These are phyloP conservation scores for Daphne laureola DNA, from an alignment of 441 rosid genomes.

Conservation along the genomic window DNA sequence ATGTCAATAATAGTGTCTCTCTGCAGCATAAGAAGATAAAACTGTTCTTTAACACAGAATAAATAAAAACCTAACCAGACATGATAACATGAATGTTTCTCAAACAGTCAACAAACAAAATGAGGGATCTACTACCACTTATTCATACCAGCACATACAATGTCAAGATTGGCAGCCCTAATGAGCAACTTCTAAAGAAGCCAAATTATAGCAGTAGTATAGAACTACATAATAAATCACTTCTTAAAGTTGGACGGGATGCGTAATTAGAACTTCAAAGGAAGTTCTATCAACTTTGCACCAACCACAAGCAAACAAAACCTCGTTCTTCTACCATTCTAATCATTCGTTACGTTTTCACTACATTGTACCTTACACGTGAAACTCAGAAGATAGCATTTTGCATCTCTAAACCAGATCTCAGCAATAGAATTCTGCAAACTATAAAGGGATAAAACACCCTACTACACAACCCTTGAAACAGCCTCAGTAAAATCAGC, in stretches of 20 bases:
- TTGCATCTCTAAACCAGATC: too few species aligned
- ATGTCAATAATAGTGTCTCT: slow-evolving; percentile 82
- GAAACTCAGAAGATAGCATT: too few species aligned
- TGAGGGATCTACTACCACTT: slow-evolving; percentile 13
- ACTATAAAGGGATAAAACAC: too few species aligned
- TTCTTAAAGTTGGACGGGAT: not conserved
- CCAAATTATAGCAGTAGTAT: too few species aligned
- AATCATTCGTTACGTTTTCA: too few species aligned
- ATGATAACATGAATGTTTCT: slow-evolving; percentile 3
- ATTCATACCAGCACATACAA: slow-evolving; percentile 14
- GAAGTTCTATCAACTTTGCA: not conserved
- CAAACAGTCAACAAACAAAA: slow-evolving; percentile 12
- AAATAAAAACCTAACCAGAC: slow-evolving; percentile 13
- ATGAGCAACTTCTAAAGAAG: too few species aligned
- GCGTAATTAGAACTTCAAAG: not conserved
- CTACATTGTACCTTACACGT: too few species aligned
- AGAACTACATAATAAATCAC: too few species aligned
- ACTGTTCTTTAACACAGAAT: slow-evolving; percentile 12
- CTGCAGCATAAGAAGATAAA: slow-evolving; percentile 40
- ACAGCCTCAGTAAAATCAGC: too few species aligned
- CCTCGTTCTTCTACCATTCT: not conserved
- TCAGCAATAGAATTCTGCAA: too few species aligned
- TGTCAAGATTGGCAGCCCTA: slow-evolving; percentile 4
- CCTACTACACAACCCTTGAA: too few species aligned
- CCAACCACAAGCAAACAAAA: slow-evolving; percentile 1